phyloP scores from a whole-genome alignment of 768 basidiomycete genomes.

The Hygrocybe punicea region DNA sequence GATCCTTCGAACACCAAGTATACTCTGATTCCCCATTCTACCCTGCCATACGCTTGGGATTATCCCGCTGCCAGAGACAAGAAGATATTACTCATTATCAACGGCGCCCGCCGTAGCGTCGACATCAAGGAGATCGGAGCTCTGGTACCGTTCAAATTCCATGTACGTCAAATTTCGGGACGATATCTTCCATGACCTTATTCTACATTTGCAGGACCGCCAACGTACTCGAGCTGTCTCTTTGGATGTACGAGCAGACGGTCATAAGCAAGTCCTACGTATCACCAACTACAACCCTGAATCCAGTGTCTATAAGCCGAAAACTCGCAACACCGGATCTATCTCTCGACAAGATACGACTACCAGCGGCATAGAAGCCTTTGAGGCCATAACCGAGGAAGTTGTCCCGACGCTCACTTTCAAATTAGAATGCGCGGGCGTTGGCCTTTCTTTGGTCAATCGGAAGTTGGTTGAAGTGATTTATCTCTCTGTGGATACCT shows the following conservation, averaged over 20 bases:
- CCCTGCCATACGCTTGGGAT: conserved; percentile 86
- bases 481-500: conserved; percentile 72
- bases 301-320: conserved; percentile 83
- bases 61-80: conserved; percentile 81
- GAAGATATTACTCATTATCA: conserved; percentile 63
- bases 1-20: conserved; percentile 44
- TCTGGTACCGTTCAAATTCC: conserved; percentile 84
- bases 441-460: conserved; percentile 91
- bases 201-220: conserved; percentile 22
- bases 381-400: conserved; percentile 82
- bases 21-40: conserved; percentile 52
- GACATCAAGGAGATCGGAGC: conserved; percentile 97
- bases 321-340: conserved; percentile 46
- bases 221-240: conserved; percentile 68
- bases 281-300: conserved; percentile 87
- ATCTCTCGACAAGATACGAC: conserved; percentile 66
- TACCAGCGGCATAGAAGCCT: conserved; percentile 66
- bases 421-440: conserved; percentile 76
- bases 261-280: conserved; percentile 75
- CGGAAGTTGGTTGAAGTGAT: conserved; percentile 83
- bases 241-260: conserved; percentile 89
- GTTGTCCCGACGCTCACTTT: conserved; percentile 62
- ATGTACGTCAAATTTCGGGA: conserved; percentile 42
- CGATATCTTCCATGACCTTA: not conserved
- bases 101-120: conserved; percentile 59